phyloP scores from a whole-genome alignment of 805 yeast genomes.

The Saturnispora halmiae region DNA sequence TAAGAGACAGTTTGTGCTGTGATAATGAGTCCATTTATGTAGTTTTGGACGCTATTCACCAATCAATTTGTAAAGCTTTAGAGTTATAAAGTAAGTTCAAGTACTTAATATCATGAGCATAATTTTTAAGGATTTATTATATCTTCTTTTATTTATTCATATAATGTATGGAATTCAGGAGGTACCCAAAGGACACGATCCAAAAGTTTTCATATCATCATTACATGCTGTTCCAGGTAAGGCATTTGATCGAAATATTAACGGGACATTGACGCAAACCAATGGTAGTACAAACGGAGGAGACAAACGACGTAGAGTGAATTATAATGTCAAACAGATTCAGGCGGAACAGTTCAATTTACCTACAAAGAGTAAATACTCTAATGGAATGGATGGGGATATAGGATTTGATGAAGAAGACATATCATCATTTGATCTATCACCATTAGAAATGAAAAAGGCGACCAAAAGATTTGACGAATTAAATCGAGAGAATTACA shows the following conservation, averaged over 20 bases:
- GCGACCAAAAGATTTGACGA: conserved; percentile 34
- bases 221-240: conserved; percentile 12
- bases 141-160: background rate
- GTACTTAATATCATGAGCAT: conserved; percentile 6
- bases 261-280: background rate
- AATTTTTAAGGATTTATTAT: background rate
- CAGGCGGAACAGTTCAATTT: conserved; percentile 22
- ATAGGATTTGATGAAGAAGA: conserved; percentile 13
- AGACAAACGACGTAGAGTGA: conserved; percentile 25
- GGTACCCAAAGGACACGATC: conserved; percentile 22
- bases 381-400: conserved; percentile 15
- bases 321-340: conserved; percentile 28
- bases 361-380: conserved; percentile 5
- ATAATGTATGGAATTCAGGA: conserved; percentile 26
- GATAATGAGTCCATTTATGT: conserved; percentile 15
- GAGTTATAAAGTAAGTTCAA: background rate
- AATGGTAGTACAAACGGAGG: conserved; percentile 1
- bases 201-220: conserved; percentile 23
- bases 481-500: conserved; percentile 36
- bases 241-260: background rate
- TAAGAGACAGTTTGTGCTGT: conserved; percentile 23
- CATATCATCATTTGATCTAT: conserved; percentile 7
- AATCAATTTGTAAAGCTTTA: background rate
- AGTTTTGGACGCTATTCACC: conserved; percentile 13
- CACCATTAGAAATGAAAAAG: conserved; percentile 27